Percentiles rank a stretch among this genome's conserved stretches.
Conservation (phyloP, 768 basidiomycete species). For the Boletellus emodensis region DNA sequence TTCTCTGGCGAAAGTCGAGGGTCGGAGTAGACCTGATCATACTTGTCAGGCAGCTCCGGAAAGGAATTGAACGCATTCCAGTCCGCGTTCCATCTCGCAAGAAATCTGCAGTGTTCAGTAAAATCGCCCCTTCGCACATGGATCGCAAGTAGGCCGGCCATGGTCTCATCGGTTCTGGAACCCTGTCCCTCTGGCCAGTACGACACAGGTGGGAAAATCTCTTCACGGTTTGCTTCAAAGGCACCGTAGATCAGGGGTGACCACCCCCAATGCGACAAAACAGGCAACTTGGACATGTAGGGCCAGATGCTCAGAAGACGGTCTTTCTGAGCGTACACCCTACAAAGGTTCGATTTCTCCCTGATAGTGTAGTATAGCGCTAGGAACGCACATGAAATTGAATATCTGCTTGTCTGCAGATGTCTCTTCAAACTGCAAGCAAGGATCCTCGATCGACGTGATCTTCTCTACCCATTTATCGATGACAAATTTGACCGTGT, state of each 20-base stretch:
- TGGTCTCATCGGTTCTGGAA: conserved; percentile 5
- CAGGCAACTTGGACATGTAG: conserved; percentile 29
- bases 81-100: conserved; percentile 31
- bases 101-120: conserved; percentile 37
- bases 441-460: conserved; percentile 31
- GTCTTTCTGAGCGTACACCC: conserved; percentile 28
- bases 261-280: conserved; percentile 34
- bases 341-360: conserved; percentile 8
- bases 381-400: conserved; percentile 9
- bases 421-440: conserved; percentile 33
- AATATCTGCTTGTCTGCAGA: conserved; percentile 18
- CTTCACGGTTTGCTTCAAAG: conserved; percentile 16
- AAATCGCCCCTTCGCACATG: conserved; percentile 53
- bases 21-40: conserved; percentile 26
- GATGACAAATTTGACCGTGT: conserved; percentile 29
- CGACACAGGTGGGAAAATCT: conserved; percentile 18
- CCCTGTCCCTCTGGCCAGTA: conserved; percentile 2
- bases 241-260: conserved; percentile 31
- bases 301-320: conserved; percentile 34
- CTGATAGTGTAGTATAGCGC: background rate
- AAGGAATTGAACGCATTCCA: conserved; percentile 45
- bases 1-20: conserved; percentile 22
- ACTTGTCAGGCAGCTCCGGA: conserved; percentile 37
- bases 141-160: conserved; percentile 40
- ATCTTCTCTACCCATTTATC: conserved; percentile 36